Evolutionary conservation across 1,139 yeast genomes (phyloP).

Genomic region (Lodderomyces elongisporus): DNA sequence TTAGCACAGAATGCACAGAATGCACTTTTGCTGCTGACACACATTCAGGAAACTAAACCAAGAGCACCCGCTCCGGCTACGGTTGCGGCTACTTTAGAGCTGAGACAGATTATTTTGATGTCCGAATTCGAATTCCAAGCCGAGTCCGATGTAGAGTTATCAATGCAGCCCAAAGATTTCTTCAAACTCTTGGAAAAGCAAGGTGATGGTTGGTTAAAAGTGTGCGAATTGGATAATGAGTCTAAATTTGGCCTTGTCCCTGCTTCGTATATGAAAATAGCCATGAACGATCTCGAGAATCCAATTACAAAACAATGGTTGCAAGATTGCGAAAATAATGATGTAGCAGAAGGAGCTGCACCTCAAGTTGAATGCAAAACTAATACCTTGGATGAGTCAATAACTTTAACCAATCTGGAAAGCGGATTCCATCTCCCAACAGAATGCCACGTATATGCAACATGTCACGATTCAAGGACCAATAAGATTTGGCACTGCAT

Average conservation of each 20-base stretch:
- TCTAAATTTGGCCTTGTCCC: slow-evolving; percentile 29
- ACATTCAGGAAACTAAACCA: background rate
- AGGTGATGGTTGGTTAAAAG: slow-evolving; percentile 37
- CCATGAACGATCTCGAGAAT: slow-evolving; percentile 28
- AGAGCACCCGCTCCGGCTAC: slow-evolving; percentile 1
- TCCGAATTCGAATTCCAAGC: slow-evolving; percentile 30
- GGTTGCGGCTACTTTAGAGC: too few relatives aligned
- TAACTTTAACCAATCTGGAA: too few relatives aligned
- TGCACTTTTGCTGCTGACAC: background rate
- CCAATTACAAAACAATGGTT: slow-evolving; percentile 33
- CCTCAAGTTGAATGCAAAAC: slow-evolving; percentile 2
- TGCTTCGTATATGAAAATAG: slow-evolving; percentile 33
- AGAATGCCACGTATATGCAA: too few relatives aligned
- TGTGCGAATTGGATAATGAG: slow-evolving; percentile 26
- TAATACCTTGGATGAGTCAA: too few relatives aligned
- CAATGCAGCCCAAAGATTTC: slow-evolving; percentile 26
- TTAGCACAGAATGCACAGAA: background rate
- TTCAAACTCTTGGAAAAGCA: slow-evolving; percentile 28
- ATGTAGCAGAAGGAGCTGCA: background rate
- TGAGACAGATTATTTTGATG: slow-evolving; percentile 20
- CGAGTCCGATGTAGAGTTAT: slow-evolving; percentile 23
- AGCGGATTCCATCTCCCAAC: too few relatives aligned
- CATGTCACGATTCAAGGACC: too few relatives aligned
- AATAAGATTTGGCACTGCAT: too few relatives aligned
- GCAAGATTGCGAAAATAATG: slow-evolving; percentile 11